A percentile compares a stretch with the other conserved stretches of the same genome.
These are phyloP conservation scores for Penicillium glabrum DNA, from an alignment of 2,329 filamentous ascomycete species.

Conservation along the genomic window DNA sequence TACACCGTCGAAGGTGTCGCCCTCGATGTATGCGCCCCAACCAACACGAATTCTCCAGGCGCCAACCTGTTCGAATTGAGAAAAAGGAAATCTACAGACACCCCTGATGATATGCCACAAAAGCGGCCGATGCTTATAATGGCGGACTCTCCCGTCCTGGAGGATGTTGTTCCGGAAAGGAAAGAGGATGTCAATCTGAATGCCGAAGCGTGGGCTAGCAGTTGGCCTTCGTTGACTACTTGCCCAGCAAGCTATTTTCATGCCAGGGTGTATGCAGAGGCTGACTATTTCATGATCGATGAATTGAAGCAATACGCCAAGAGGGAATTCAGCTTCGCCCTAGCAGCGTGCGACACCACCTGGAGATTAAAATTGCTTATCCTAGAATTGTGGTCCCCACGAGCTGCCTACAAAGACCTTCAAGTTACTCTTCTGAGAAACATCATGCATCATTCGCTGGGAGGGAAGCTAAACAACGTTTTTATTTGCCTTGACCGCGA, in stretches of 20 bases:
- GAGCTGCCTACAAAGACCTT: not conserved
- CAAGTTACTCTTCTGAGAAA: not conserved
- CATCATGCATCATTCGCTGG: too few relatives aligned
- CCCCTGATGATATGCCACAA: not conserved
- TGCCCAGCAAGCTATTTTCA: slow-evolving; percentile 1
- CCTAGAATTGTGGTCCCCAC: not conserved
- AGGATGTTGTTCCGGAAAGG: not conserved
- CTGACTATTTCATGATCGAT: slow-evolving; percentile 2
- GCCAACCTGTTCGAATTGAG: not conserved
- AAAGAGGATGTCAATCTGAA: not conserved
- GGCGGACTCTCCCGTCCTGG: not conserved
- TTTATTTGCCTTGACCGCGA: not conserved
- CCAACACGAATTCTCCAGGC: not conserved
- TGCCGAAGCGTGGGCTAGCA: not conserved
- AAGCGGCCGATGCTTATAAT: not conserved
- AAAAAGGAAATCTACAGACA: not conserved
- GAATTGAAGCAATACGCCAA: not conserved
- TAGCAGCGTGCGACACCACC: not conserved
- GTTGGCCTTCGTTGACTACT: not conserved
- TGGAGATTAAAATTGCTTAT: not conserved
- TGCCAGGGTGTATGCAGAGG: not conserved
- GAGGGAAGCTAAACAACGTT: not conserved
- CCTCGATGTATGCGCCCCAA: not conserved
- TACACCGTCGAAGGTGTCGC: not conserved
- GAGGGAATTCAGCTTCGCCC: not conserved